Percentiles rank a stretch among this genome's conserved stretches.
These are phyloP conservation scores for Xylaria palmicola DNA, from an alignment of 495 filamentous ascomycete species.

Conservation along the genomic window DNA sequence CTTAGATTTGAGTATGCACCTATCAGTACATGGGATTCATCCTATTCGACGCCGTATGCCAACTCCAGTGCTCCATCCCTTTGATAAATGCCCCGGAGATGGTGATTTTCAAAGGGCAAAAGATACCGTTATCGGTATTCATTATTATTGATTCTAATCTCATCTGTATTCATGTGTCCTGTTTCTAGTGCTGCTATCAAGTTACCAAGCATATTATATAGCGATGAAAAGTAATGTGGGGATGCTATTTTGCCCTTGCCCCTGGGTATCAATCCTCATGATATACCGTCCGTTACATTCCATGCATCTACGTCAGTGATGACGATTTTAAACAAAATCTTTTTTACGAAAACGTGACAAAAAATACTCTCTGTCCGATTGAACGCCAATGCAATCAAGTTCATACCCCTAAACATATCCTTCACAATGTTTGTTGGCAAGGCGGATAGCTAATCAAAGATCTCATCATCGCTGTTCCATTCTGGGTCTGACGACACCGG, in stretches of 20 bases:
- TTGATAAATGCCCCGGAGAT: no score
- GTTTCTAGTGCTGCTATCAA: background rate
- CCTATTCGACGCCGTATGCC: no score
- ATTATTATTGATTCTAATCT: background rate
- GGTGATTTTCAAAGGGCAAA: no score
- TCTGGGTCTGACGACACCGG: conserved; percentile 65
- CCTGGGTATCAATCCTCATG: conserved; percentile 10
- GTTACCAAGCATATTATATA: background rate
- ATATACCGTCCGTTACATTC: background rate
- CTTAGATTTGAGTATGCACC: no score
- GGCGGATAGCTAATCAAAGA: conserved; percentile 16
- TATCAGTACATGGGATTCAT: no score
- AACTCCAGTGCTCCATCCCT: no score
- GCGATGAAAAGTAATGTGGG: background rate
- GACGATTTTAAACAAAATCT: conserved; percentile 4
- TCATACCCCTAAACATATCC: background rate
- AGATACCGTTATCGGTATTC: background rate
- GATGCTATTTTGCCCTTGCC: conserved; percentile 1
- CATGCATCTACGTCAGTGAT: conserved; percentile 13
- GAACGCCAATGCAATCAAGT: conserved; percentile 5
- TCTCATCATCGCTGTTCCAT: conserved; percentile 61
- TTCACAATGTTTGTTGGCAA: background rate
- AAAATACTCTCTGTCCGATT: background rate
- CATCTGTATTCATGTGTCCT: background rate
- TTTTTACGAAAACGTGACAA: background rate